Evolutionary conservation across 1,284 basidiomycete genomes (phyloP), one percentile per base, ranked within the genome.

Genomic region (Microbotryum saponariae): DNA sequence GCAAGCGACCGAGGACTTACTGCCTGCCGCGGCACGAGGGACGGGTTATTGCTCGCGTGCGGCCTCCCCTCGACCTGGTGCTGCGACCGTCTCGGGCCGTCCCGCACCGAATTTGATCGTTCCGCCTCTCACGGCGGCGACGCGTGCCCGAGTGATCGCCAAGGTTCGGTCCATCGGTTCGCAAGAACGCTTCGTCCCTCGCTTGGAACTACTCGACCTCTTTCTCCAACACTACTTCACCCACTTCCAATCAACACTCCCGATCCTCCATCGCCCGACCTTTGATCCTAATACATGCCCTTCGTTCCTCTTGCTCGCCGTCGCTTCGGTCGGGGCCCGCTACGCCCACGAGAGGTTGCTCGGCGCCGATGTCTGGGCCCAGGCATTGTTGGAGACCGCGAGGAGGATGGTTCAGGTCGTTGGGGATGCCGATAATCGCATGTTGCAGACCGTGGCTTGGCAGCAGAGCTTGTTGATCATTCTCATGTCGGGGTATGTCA

Each of bases 251-350:
- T 29, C 59, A 4, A 27, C 59, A 6, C 58, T 66, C 47, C 67
- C 67, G n/a, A 54, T 66, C 47, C 44, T 68, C 2, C 67, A 68
- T 57, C 51, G 58, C 44, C 64, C 67, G 42, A 66, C 67, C 12
- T 68, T 65, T 54, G 67, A 68, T 47, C 67, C 67, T 4, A 68
- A 65, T 56, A 62, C 62, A 18, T 62, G 59, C 20, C 66, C 66
- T 31, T 58, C 54, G 44, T 68, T 66, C 60, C 57, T 68, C 21
- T 54, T 66, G 7, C 49, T 68, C 18, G 62, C 67, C 29, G 55
- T 68, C 49, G 64, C 64, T 25, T 60, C 57, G 37, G 60, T 68
- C 23, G 67, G 67, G 1, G 67, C 67, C 20, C 23, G 67, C 33
- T 66, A 66, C 50, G 64, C 67, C 7, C 44, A 58, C 37, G 67